Evolutionary conservation across 2,329 filamentous ascomycete genomes (phyloP).

Genomic region (Aspergillus sclerotialis): DNA sequence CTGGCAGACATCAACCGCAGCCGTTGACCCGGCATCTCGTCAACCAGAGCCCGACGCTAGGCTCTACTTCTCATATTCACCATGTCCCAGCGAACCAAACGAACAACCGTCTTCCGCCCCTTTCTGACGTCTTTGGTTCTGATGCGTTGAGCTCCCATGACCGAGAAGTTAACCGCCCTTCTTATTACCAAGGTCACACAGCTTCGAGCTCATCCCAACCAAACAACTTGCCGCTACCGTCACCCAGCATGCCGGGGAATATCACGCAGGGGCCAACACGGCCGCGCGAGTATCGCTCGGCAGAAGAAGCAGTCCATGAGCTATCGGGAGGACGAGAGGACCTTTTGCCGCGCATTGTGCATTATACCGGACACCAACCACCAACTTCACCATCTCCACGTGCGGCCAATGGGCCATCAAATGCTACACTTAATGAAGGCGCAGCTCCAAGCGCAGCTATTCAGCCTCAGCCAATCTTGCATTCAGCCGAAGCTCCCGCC

Average conservation of each 20-base stretch:
- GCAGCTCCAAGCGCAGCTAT: slow-evolving; percentile 60
- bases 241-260: slow-evolving; percentile 62
- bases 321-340: slow-evolving; percentile 88
- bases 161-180: slow-evolving; percentile 26
- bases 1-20: slow-evolving; percentile 73
- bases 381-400: slow-evolving; percentile 78
- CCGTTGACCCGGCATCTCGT: slow-evolving; percentile 69
- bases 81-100: slow-evolving; percentile 84
- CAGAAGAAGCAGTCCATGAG: slow-evolving; percentile 89
- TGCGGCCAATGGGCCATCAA: slow-evolving; percentile 19
- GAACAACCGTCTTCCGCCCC: slow-evolving; percentile 83
- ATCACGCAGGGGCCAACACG: slow-evolving; percentile 51
- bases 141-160: slow-evolving; percentile 55
- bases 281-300: slow-evolving; percentile 83
- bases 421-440: slow-evolving; percentile 30
- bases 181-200: slow-evolving; percentile 48
- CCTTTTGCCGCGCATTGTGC: slow-evolving; percentile 83
- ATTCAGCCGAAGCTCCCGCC: slow-evolving; percentile 22
- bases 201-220: slow-evolving; percentile 59
- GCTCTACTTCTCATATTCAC: slow-evolving; percentile 82
- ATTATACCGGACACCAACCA: slow-evolving; percentile 90
- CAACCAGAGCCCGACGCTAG: slow-evolving; percentile 75
- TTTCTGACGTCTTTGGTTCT: slow-evolving; percentile 83
- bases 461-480: slow-evolving; percentile 38
- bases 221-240: slow-evolving; percentile 62